Base-by-base conservation (phyloP, 2,329 filamentous ascomycete species). In the Ilyonectria destructans region DNA sequence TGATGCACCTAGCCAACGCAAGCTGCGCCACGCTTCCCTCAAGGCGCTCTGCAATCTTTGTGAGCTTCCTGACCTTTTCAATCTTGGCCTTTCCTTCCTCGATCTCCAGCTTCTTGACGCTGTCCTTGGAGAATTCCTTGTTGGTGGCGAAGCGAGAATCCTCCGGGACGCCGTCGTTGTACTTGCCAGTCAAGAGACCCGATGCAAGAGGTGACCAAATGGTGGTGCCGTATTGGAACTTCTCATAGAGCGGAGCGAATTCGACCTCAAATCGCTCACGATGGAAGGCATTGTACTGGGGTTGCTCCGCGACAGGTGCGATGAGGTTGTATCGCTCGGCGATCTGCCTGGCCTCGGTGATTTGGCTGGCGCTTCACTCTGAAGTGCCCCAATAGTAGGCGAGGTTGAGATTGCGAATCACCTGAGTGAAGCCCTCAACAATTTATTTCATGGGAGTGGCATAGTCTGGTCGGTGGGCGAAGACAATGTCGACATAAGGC, bases 341-440 rank as follows among this genome's bases (percentile, higher is more conserved):
- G 66, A 82, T 88, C 29, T 74, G 68, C 78, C 64, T 77, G 0
- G 90, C 91, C 68, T 89, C 85, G 9, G 86, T 85, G 73, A 93
- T 92, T 82, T 92, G 90, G 67, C 88, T 85, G 48, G 91, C 90
- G 69, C 84, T 85, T 91, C 90, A 93, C 80, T 92, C 90, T 1
- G 88, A 91, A 0, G 91, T 93, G 45, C 90, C 91, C 74, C 74
- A 76, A 74, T 76, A 76, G 65, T 76, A 76, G 26, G 74, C 74
- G 51, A 76, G 72, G 67, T 76, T 76, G 17, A 76, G 52, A 56
- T 76, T 75, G 40, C 74, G 74, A 19, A 76, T 76, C 8, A 74
- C 72, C 52, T 76, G 74, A 0, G 74, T 76, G 58, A 76, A 76
- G 37, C 71, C 74, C 65, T 76, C 74, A 52, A 76, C 74, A 10